phyloP scores from a whole-genome alignment of 306 rosid genomes.

The Senna siamea region DNA sequence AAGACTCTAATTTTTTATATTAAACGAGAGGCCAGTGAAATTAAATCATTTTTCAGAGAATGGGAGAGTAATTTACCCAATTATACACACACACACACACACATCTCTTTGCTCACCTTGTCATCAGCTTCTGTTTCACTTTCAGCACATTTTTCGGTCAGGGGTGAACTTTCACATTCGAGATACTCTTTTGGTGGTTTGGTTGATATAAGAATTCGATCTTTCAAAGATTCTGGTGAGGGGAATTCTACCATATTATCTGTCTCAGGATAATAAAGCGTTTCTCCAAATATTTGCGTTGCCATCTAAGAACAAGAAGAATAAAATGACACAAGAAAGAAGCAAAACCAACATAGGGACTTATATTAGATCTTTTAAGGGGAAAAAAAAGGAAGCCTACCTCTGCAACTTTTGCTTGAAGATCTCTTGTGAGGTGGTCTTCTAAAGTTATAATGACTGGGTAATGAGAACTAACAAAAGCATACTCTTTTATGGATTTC shows the following conservation, averaged over 20 bases:
- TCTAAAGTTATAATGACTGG: constrained; percentile 88
- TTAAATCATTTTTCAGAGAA: not conserved
- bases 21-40: not conserved
- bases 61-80: not conserved
- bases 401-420: constrained; percentile 90
- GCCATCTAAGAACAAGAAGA: constrained; percentile 61
- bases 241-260: constrained; percentile 71
- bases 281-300: constrained; percentile 69
- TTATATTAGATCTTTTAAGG: not conserved
- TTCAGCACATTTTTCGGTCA: constrained; percentile 34
- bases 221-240: constrained; percentile 77
- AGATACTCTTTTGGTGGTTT: constrained; percentile 82
- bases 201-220: constrained; percentile 76
- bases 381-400: constrained; percentile 41
- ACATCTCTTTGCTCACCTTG: constrained; percentile 48
- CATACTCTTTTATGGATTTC: constrained; percentile 82
- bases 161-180: constrained; percentile 42
- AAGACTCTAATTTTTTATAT: not conserved
- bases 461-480: constrained; percentile 78
- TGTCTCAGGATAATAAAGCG: constrained; percentile 63
- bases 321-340: constrained; percentile 19
- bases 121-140: constrained; percentile 49
- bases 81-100: not conserved
- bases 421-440: constrained; percentile 81
- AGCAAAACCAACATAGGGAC: not conserved